A percentile compares a stretch with the other conserved stretches of the same genome.
Conservation (phyloP, 2,329 filamentous ascomycete genomes). For the Fusarium tupiense region DNA sequence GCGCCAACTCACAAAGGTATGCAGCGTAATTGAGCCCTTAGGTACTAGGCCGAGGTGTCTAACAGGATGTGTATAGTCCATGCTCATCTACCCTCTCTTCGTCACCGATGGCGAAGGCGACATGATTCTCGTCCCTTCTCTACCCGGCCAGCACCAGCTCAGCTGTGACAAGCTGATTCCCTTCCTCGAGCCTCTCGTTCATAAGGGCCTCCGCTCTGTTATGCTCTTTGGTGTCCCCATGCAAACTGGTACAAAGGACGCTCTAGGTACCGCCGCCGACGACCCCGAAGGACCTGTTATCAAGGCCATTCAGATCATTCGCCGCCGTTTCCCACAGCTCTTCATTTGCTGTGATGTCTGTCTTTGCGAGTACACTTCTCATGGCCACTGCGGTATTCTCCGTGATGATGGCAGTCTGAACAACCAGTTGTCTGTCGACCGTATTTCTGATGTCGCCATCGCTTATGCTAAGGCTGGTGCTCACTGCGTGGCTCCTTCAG, state of each 20-base stretch:
- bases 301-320: conserved; percentile 82
- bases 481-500: conserved; percentile 95
- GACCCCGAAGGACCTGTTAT: conserved; percentile 95
- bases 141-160: conserved; percentile 89
- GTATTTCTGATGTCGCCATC: conserved; percentile 96
- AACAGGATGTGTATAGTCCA: conserved; percentile 69
- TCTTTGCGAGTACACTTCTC: conserved; percentile 97
- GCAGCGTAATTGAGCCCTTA: conserved; percentile 31
- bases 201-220: conserved; percentile 90
- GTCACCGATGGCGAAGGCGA: conserved; percentile 94
- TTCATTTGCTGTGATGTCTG: conserved; percentile 95
- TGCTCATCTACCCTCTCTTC: conserved; percentile 98
- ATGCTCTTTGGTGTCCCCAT: conserved; percentile 96
- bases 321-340: conserved; percentile 85
- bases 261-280: conserved; percentile 89
- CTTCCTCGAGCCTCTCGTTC: conserved; percentile 86
- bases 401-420: conserved; percentile 92
- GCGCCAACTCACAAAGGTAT: conserved; percentile 84
- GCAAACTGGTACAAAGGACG: conserved; percentile 83
- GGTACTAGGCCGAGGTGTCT: conserved; percentile 3
- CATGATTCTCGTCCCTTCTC: conserved; percentile 86
- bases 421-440: conserved; percentile 91
- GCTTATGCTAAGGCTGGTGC: conserved; percentile 96
- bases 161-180: conserved; percentile 87
- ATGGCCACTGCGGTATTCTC: conserved; percentile 96